Percentiles rank a stretch among this genome's conserved stretches.
phyloP scores from a whole-genome alignment of 768 basidiomycete species.

The Termitomyces eurrhizus region DNA sequence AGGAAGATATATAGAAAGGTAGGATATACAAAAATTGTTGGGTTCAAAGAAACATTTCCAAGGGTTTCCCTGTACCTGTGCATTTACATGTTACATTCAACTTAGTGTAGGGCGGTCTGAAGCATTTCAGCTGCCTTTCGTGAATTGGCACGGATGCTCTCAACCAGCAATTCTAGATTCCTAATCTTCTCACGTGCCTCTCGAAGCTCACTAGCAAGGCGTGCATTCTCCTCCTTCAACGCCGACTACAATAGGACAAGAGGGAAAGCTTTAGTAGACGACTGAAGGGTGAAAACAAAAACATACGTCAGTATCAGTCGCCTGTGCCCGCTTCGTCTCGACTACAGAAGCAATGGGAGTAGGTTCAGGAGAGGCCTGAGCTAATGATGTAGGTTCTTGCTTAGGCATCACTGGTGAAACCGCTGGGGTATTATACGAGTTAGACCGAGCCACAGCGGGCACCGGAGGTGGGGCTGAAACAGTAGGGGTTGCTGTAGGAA shows the following conservation, averaged over 20 bases:
- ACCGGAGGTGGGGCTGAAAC: constrained; percentile 15
- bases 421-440: constrained; percentile 26
- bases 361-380: constrained; percentile 14
- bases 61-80: background rate
- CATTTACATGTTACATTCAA: background rate
- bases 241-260: constrained; percentile 6
- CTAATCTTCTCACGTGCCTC: constrained; percentile 81
- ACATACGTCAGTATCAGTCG: constrained; percentile 25
- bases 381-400: constrained; percentile 16
- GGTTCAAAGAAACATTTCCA: background rate
- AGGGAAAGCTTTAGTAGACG: background rate
- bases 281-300: background rate
- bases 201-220: constrained; percentile 61
- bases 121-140: constrained; percentile 70
- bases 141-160: constrained; percentile 70
- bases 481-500: constrained; percentile 32
- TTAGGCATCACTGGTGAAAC: constrained; percentile 19
- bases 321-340: constrained; percentile 19
- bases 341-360: constrained; percentile 10
- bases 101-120: background rate
- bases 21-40: background rate
- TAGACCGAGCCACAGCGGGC: constrained; percentile 9
- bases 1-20: background rate
- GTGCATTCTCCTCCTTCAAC: constrained; percentile 55
- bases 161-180: constrained; percentile 79